Conservation (phyloP, 768 basidiomycete species). For the Asterophora parasitica region DNA sequence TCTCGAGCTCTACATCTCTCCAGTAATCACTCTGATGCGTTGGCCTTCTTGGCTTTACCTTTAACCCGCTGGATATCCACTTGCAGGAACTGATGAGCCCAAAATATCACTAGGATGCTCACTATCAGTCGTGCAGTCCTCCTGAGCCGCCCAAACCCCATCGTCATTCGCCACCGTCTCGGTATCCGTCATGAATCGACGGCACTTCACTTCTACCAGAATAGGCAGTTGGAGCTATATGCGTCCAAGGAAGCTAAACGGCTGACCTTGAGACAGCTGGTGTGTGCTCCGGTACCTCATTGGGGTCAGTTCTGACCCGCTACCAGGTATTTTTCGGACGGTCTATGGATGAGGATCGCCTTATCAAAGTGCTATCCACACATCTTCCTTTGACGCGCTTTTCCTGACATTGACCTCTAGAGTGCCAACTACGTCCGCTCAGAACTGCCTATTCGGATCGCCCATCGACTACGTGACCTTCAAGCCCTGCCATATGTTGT, state of each 20-base stretch:
- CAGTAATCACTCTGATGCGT: neutral
- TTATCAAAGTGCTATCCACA: constrained; percentile 55
- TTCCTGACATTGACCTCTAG: constrained; percentile 30
- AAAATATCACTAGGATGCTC: constrained; percentile 11
- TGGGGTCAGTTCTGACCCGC: neutral
- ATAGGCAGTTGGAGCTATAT: constrained; percentile 76
- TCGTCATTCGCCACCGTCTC: constrained; percentile 1
- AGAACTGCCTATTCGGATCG: constrained; percentile 83
- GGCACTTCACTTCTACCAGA: constrained; percentile 72
- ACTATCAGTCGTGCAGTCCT: constrained; percentile 5
- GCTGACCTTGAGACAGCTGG: constrained; percentile 75
- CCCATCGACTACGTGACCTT: constrained; percentile 82
- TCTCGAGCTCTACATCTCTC: neutral
- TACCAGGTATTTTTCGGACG: constrained; percentile 81
- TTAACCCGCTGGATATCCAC: neutral
- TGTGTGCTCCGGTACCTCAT: constrained; percentile 26
- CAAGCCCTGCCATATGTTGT: constrained; percentile 84
- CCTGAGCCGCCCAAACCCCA: neutral
- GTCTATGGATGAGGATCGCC: constrained; percentile 69
- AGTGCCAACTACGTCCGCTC: constrained; percentile 89
- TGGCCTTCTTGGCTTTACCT: neutral
- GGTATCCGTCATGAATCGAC: constrained; percentile 24
- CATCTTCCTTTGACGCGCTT: neutral
- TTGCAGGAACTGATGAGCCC: constrained; percentile 4
- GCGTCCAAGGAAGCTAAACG: constrained; percentile 68